Evolutionary conservation across 2,329 filamentous ascomycete species (phyloP), one percentile per base, ranked within the genome.

Genomic region (Colletotrichum lini): DNA sequence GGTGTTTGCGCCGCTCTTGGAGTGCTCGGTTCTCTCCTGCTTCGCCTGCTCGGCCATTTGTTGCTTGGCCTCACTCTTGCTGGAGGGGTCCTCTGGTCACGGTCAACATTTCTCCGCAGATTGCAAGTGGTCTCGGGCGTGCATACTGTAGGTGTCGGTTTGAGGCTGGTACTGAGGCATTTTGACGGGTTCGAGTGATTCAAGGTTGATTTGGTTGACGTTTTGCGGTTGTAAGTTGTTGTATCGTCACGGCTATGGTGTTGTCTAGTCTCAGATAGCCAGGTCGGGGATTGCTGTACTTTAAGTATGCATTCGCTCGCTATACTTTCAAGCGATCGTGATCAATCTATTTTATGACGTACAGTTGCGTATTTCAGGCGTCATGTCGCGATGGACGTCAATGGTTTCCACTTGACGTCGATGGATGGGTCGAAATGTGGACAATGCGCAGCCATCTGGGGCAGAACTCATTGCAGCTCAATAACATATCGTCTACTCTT

Each of bases 1-100:
- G 5, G 52, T 68, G 59, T 68, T 68, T 6, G 66, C 66, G n/a
- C 66, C 66, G 0, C 52, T 64, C 52, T 68, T 68, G 6, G 66
- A 68, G 59, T 64, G 59, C 35, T 68, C 66, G 5, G 12, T 65
- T 50, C 59, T 68, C 44, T 68, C 44, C 44, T 58, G 44, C 3
- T 44, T 42, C 15, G 56, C 35, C 44, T 68, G 52, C 23, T 68
- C 40, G 4, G 59, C 50, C 21, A 68, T 68, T 40, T 58, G 54
- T 44, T 68, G 42, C 35, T 45, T 68, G 9, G 52, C 59, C 23
- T 68, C 59, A 10, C 54, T 35, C 18, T 68, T 58, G 52, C 66
- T 65, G 21, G 59, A 44, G 16, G 66, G 59, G 23, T 64, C 59
- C 23, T 52, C 66, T 68, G 23, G 50, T 23, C 2, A 21, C 1